A percentile compares a stretch with the other conserved stretches of the same genome.
phyloP scores from a whole-genome alignment of 768 basidiomycete genomes.

The Trametes maxima region DNA sequence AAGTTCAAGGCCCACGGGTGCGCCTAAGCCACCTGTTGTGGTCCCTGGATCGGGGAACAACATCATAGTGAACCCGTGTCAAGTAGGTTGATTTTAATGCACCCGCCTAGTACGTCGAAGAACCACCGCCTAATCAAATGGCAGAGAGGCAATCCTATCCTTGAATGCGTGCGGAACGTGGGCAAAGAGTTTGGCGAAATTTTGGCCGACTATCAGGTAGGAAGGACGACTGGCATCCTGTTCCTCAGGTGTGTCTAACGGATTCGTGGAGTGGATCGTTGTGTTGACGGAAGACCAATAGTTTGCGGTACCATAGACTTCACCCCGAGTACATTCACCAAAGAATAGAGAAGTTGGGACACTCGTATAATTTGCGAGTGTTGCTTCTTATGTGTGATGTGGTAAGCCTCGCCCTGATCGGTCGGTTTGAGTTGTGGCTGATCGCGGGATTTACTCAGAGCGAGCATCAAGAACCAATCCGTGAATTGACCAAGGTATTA shows the following conservation, averaged over 20 bases:
- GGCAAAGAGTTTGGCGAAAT: conserved; percentile 96
- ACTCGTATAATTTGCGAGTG: conserved; percentile 80
- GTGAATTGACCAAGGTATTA: conserved; percentile 85
- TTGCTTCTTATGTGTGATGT: conserved; percentile 91
- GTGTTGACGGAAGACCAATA: conserved; percentile 32
- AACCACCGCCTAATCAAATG: background rate
- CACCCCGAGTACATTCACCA: conserved; percentile 97
- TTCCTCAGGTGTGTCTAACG: conserved; percentile 72
- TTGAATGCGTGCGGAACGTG: conserved; percentile 84
- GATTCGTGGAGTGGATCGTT: too few relatives aligned
- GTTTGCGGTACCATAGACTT: conserved; percentile 91
- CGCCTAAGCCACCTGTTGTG: conserved; percentile 36
- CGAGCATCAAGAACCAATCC: conserved; percentile 89
- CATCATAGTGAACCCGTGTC: conserved; percentile 38
- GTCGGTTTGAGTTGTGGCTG: background rate
- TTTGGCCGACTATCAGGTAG: conserved; percentile 92
- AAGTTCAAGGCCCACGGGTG: background rate
- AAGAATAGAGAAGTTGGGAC: conserved; percentile 85
- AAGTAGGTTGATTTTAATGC: conserved; percentile 26
- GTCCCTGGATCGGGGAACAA: conserved; percentile 37
- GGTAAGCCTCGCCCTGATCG: conserved; percentile 51
- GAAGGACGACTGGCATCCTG: conserved; percentile 87
- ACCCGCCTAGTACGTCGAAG: too few relatives aligned
- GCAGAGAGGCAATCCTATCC: conserved; percentile 87
- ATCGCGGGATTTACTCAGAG: conserved; percentile 48